Evolutionary conservation across 495 filamentous ascomycete genomes (phyloP).

Genomic region (Lepraria neglecta): DNA sequence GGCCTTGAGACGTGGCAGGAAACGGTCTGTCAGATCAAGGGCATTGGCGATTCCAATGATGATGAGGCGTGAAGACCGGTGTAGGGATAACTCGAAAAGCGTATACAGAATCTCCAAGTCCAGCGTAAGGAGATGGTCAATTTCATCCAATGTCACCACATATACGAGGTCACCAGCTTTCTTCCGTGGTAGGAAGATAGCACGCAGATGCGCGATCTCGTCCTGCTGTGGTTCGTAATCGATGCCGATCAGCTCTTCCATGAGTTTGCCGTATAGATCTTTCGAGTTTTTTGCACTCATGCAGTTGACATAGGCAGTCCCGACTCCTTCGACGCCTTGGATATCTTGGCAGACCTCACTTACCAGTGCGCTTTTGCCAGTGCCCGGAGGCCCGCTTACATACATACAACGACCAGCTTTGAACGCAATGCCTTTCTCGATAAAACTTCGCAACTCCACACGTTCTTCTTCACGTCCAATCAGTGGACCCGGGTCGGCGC

Average conservation of each 20-base stretch:
- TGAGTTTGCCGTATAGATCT: slow-evolving; percentile 71
- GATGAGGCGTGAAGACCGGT: slow-evolving; percentile 66
- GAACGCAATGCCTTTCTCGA: slow-evolving; percentile 54
- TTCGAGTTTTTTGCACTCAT: slow-evolving; percentile 83
- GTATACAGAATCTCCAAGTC: slow-evolving; percentile 83
- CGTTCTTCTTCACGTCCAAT: slow-evolving; percentile 80
- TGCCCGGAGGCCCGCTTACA: slow-evolving; percentile 90
- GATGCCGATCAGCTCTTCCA: slow-evolving; percentile 56
- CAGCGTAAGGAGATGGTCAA: slow-evolving; percentile 83
- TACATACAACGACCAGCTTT: slow-evolving; percentile 80
- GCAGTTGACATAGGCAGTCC: slow-evolving; percentile 82
- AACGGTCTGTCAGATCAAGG: slow-evolving; percentile 89
- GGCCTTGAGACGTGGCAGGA: slow-evolving; percentile 87
- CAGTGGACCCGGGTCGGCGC: slow-evolving; percentile 64
- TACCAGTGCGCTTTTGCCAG: slow-evolving; percentile 91
- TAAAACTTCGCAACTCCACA: slow-evolving; percentile 60
- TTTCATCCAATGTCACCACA: slow-evolving; percentile 84
- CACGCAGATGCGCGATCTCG: slow-evolving; percentile 49
- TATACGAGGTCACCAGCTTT: slow-evolving; percentile 47
- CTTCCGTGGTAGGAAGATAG: slow-evolving; percentile 57
- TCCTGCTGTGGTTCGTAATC: slow-evolving; percentile 52
- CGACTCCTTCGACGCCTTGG: slow-evolving; percentile 44
- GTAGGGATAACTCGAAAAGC: slow-evolving; percentile 89
- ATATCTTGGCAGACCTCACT: slow-evolving; percentile 64
- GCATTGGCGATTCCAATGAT: slow-evolving; percentile 95